These are phyloP conservation scores for Stylonectria norvegica DNA, from an alignment of 2,329 filamentous ascomycete species.

Conservation along the genomic window DNA sequence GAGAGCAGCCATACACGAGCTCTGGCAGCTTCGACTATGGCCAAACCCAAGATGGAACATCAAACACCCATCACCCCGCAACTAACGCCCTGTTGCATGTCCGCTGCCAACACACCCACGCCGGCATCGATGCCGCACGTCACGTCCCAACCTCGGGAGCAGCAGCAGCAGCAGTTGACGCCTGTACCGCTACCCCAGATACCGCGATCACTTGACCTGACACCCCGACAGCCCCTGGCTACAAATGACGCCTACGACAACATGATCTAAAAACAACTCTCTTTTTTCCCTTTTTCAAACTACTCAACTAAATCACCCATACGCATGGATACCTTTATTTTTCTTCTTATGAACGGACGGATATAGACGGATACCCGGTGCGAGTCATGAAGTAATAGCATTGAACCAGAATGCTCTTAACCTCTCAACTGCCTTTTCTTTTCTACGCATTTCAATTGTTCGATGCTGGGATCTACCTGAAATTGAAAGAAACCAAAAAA, in stretches of 20 bases:
- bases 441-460: no score
- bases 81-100: constrained; percentile 20
- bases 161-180: constrained; percentile 25
- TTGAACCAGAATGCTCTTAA: no score
- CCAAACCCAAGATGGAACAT: constrained; percentile 47
- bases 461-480: no score
- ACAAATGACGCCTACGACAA: constrained; percentile 26
- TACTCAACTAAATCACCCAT: background rate
- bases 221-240: constrained; percentile 23
- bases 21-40: constrained; percentile 40
- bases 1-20: constrained; percentile 54
- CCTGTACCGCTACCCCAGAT: constrained; percentile 17
- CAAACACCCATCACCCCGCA: constrained; percentile 34
- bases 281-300: constrained; percentile 11
- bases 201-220: constrained; percentile 18
- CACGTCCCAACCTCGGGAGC: constrained; percentile 24
- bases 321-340: background rate
- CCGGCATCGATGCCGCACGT: constrained; percentile 27
- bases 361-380: constrained; percentile 26
- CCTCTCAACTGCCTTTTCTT: no score
- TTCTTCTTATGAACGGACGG: constrained; percentile 24
- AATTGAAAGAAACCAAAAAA: no score
- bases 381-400: constrained; percentile 11
- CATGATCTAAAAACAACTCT: constrained; percentile 26
- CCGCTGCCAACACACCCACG: constrained; percentile 23